These are phyloP conservation scores for Syzygium oleosum DNA, from an alignment of 345 rosid genomes.

Conservation along the genomic window DNA sequence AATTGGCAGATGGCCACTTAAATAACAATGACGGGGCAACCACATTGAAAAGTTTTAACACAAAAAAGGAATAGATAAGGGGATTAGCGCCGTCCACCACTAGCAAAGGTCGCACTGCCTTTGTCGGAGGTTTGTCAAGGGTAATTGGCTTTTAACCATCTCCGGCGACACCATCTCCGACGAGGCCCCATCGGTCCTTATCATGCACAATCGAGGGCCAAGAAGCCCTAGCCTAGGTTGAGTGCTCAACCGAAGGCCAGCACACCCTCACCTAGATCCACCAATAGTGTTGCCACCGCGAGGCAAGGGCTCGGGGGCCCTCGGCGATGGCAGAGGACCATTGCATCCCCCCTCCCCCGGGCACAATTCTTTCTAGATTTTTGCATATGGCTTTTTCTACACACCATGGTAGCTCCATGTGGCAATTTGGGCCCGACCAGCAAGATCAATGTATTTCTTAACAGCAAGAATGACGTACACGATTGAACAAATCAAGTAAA, in stretches of 20 bases:
- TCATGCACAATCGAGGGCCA: background rate
- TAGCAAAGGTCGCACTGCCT: rapidly evolving
- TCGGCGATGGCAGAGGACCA: background rate
- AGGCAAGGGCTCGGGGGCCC: background rate
- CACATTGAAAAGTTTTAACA: background rate
- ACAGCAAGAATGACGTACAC: background rate
- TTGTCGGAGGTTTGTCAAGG: rapidly evolving
- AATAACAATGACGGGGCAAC: background rate
- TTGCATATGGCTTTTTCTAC: background rate
- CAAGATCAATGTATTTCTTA: background rate
- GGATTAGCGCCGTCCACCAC: background rate
- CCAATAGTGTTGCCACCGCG: background rate
- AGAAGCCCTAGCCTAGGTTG: background rate
- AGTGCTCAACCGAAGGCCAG: background rate
- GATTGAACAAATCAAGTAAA: background rate
- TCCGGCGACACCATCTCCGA: background rate
- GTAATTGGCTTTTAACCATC: background rate
- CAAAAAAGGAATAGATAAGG: background rate
- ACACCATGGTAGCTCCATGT: background rate
- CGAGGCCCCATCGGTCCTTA: background rate
- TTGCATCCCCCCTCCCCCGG: background rate
- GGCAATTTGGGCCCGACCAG: background rate
- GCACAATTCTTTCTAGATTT: background rate
- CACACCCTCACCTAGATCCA: background rate
- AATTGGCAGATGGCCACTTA: too few species aligned